Conservation (phyloP, 805 yeast species). For the Candida boleticola region DNA sequence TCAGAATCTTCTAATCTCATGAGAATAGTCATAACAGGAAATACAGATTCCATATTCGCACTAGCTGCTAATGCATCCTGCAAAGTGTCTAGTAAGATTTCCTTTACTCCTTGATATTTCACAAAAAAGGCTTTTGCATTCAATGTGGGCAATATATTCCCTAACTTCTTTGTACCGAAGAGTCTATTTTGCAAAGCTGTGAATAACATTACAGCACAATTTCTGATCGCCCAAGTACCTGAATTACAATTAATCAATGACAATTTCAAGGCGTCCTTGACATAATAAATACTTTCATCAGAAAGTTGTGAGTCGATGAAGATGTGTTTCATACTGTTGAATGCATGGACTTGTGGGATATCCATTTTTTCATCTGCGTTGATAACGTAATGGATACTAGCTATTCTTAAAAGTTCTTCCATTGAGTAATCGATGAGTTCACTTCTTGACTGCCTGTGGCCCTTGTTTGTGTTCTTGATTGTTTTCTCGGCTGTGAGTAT, state of each 20-base stretch:
- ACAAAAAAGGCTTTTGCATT: conserved; percentile 72
- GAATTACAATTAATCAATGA: conserved; percentile 65
- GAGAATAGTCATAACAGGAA: conserved; percentile 73
- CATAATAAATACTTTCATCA: conserved; percentile 45
- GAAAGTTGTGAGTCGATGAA: conserved; percentile 72
- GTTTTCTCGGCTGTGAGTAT: conserved; percentile 53
- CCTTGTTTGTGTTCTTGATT: conserved; percentile 24
- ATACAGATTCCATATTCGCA: conserved; percentile 56
- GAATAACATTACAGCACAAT: conserved; percentile 91
- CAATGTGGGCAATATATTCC: conserved; percentile 30
- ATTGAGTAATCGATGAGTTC: conserved; percentile 50
- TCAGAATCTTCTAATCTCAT: conserved; percentile 50
- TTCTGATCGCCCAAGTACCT: conserved; percentile 79
- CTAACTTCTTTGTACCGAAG: conserved; percentile 58
- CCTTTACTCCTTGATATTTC: conserved; percentile 53
- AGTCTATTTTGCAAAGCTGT: conserved; percentile 78
- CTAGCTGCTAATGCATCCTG: conserved; percentile 21
- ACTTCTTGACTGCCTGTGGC: conserved; percentile 3
- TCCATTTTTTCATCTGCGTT: conserved; percentile 56
- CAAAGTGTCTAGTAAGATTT: conserved; percentile 46
- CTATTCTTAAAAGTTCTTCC: conserved; percentile 50
- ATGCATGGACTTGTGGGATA: conserved; percentile 91
- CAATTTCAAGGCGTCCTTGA: conserved; percentile 57
- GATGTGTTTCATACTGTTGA: conserved; percentile 76
- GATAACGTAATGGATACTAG: conserved; percentile 46